Evolutionary conservation across 208 protist genomes (phyloP), one percentile per base, ranked within the genome.

Genomic region (Acanthamoeba castellanii): DNA sequence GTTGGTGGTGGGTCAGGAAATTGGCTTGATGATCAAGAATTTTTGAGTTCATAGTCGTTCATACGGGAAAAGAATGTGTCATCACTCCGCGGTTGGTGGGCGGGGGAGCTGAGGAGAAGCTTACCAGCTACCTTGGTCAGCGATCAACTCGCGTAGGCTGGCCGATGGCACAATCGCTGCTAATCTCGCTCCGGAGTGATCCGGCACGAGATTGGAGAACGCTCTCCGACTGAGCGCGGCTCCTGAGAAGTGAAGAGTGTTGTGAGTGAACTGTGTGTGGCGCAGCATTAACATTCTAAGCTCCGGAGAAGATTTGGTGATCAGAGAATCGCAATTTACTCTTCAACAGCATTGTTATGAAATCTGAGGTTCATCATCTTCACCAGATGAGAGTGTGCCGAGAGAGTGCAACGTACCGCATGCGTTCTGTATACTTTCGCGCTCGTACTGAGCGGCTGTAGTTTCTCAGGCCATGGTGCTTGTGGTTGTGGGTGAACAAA

Each of bases 321-420:
- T 81, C 72, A 81, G 72, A 81, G 72, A 81, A 81, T 81, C 72
- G 72, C 72, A 81, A 81, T 81, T 81, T 81, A 37, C 37, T 37
- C 37, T 81, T 37, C 37, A 50, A 50, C 72, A 47, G 34, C 32
- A 81, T 81, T 37, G 72, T 47, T 81, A 37, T 50, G 72, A 81
- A 81, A 81, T 81, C 72, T 27, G 72, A 81, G 25, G 27, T 27
- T 81, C 72, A 81, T 81, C 72, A 81, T 37, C 9, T 5, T 45
- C 7, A 81, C 37, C 37, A 22, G 30, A 76, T 27, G 47, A 0
- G 47, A 37, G 6, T 6, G 68, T 42, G 68, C 20, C 32, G 68
- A 25, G 20, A 37, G 68, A 18, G 3, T 1, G 32, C 68, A 4
- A 76, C 32, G 16, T 37, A 76, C 68, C 32, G 11, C 16, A 18